Conservation (phyloP, 768 basidiomycete genomes). For the Kwoniella botswanensis region DNA sequence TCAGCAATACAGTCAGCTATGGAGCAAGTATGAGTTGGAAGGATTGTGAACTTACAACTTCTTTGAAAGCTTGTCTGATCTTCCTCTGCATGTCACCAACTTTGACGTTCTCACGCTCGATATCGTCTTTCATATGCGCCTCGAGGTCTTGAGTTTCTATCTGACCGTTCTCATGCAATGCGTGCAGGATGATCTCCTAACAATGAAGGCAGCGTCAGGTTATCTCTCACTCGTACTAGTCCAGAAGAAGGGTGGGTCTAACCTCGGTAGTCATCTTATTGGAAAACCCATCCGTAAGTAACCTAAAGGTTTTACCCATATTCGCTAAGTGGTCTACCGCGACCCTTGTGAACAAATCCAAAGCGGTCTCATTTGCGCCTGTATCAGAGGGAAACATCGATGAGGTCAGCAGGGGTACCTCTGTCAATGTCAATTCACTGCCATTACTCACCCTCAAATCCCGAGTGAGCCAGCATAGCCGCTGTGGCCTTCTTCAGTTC, state of each 20-base stretch:
- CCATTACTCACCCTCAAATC: constrained; percentile 78
- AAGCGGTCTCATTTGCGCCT: constrained; percentile 74
- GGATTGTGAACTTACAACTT: constrained; percentile 65
- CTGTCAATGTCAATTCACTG: too few species aligned
- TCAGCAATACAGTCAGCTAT: not conserved
- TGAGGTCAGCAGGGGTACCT: not conserved
- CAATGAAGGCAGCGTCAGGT: not conserved
- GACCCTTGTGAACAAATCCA: constrained; percentile 78
- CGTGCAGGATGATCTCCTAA: constrained; percentile 91
- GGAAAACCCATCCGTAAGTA: constrained; percentile 78
- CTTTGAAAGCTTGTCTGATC: constrained; percentile 78
- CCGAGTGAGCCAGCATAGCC: constrained; percentile 76
- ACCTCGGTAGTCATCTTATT: constrained; percentile 85
- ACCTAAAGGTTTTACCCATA: constrained; percentile 83
- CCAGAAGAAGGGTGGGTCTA: constrained; percentile 2
- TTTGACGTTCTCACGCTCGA: constrained; percentile 78
- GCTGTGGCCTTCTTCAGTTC: constrained; percentile 45
- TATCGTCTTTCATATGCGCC: constrained; percentile 84
- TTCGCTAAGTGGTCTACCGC: constrained; percentile 81
- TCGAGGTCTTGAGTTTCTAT: constrained; percentile 79
- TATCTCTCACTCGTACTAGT: not conserved
- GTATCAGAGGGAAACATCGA: constrained; percentile 44
- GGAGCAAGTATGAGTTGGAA: not conserved
- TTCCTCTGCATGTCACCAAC: constrained; percentile 83
- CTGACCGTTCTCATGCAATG: constrained; percentile 85